Conservation (phyloP, 202 grass and related monocot species). For the Dendrocalamus latiflorus region DNA sequence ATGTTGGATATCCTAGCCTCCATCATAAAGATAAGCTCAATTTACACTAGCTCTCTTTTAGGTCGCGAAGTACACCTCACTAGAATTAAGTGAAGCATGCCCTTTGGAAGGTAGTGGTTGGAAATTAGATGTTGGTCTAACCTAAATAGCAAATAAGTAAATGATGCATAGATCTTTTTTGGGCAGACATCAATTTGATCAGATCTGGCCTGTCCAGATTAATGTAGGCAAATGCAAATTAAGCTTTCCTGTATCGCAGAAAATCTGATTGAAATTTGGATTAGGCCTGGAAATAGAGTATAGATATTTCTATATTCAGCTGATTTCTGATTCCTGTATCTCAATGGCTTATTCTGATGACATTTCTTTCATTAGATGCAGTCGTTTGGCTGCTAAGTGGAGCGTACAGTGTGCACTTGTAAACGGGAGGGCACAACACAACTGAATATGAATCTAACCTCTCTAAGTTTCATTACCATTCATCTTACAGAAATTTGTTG, state of each 20-base stretch:
- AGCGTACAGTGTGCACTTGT: not conserved
- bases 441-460: too few species aligned
- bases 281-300: not conserved
- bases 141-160: not conserved
- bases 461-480: not conserved
- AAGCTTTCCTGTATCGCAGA: not conserved
- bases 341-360: not conserved
- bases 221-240: slow-evolving; percentile 2
- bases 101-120: too few species aligned
- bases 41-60: too few species aligned
- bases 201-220: not conserved
- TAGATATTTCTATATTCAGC: not conserved
- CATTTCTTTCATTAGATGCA: not conserved
- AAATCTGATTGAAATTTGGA: not conserved
- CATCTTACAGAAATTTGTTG: not conserved
- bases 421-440: too few species aligned
- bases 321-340: slow-evolving; percentile 11
- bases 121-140: too few species aligned
- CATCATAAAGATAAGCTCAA: too few species aligned
- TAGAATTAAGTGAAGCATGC: too few species aligned
- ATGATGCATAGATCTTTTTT: not conserved
- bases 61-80: too few species aligned
- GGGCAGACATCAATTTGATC: not conserved
- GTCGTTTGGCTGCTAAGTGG: not conserved
- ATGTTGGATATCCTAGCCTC: too few species aligned